Evolutionary conservation across 2,329 filamentous ascomycete species (phyloP), one percentile per base, ranked within the genome.

Genomic region (Fusarium tuaranense): DNA sequence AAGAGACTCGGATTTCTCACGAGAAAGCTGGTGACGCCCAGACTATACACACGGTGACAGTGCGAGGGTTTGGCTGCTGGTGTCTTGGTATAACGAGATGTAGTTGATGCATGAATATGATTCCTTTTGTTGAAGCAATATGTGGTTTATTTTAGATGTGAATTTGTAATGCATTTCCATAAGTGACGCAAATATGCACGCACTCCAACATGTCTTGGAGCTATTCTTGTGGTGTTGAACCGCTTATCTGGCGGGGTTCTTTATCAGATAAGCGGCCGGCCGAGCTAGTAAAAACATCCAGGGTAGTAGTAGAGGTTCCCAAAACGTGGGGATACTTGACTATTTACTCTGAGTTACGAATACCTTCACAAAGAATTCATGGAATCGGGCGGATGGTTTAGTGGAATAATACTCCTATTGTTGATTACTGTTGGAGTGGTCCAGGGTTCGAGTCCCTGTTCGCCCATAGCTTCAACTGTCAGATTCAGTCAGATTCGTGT

Each of bases 1-100:
- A 36, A 36, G 13, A 61, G 39, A 59, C 63, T 60, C 39, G 63
- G 32, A 74, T 53, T 64, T 69, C 53, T 65, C 38, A 67, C 63
- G 65, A 74, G 62, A 65, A 65, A 67, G n/a, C 61, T 63, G 65
- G 65, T 27, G 36, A 65, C 67, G 41, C 53, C 57, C 70, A 46
- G 65, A 44, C 53, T 72, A 46, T 46, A 41, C 48, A 53, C 48
- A 53, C 41, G 57, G 62, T 72, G 71, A 63, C 68, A 68, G 57
- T 22, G 51, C 18, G 25, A 65, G 55, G 57, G 59, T 53, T 44
- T 22, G 62, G 36, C 30, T 59, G 66, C 61, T 57, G 38, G 32
- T 58, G 27, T 53, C 59, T 20, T 63, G 46, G 25, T 53, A 53
- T 46, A 39, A 48, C 39, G 30, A 53, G 30, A 30, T 22, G 22